These are phyloP conservation scores for Vigna reflexopilosa DNA, from an alignment of 306 rosid genomes.

Conservation along the genomic window DNA sequence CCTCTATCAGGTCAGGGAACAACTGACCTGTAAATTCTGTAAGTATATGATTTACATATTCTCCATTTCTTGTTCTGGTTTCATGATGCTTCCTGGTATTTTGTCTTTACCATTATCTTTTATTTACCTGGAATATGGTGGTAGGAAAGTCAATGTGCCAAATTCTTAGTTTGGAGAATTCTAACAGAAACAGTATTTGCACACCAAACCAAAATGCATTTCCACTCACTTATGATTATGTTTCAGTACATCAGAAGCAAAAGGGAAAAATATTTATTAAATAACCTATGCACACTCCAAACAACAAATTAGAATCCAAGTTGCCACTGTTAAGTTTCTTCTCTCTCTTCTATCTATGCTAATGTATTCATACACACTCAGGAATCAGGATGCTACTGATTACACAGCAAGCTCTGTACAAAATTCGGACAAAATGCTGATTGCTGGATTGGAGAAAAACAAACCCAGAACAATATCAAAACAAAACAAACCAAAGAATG, in stretches of 20 bases:
- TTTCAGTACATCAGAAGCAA: conserved; percentile 68
- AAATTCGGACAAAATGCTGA: conserved; percentile 58
- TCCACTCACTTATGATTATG: conserved; percentile 66
- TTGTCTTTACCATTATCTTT: conserved; percentile 14
- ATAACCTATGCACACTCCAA: conserved; percentile 73
- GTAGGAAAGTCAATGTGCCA: neutral
- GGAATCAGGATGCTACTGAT: conserved; percentile 59
- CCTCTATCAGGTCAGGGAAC: conserved; percentile 34
- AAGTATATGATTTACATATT: conserved; percentile 32
- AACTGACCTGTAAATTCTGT: conserved; percentile 25
- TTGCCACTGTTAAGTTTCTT: conserved; percentile 54
- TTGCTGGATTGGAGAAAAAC: conserved; percentile 54
- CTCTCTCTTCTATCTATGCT: conserved; percentile 57
- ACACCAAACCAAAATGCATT: conserved; percentile 79
- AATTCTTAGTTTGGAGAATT: neutral
- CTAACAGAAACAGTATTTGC: conserved; percentile 47
- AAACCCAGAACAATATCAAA: conserved; percentile 60
- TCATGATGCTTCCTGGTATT: neutral
- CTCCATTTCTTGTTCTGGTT: conserved; percentile 12
- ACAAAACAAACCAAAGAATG: conserved; percentile 68
- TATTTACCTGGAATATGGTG: conserved; percentile 9
- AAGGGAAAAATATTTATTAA: conserved; percentile 49
- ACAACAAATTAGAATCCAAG: conserved; percentile 56
- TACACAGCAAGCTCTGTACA: conserved; percentile 74
- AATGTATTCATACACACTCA: conserved; percentile 75